phyloP scores from a whole-genome alignment of 2,329 filamentous ascomycete genomes.

The Beauveria brongniartii region DNA sequence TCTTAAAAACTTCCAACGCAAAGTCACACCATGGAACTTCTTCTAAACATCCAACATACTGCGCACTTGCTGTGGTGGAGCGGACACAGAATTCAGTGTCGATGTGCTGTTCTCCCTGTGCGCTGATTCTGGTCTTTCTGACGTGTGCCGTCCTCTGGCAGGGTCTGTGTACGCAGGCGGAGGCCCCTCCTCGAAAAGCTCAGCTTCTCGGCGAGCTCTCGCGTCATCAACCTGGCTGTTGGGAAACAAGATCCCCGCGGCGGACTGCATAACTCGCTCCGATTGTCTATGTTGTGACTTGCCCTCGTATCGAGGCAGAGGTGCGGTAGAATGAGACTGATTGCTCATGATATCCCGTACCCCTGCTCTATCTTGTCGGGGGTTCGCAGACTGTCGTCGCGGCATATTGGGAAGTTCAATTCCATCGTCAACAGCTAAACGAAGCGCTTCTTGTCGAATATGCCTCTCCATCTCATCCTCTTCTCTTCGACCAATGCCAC shows the following conservation, averaged over 20 bases:
- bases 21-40: too few species aligned
- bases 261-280: constrained; percentile 36
- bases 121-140: constrained; percentile 21
- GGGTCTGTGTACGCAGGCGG: constrained; percentile 32
- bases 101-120: constrained; percentile 37
- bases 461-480: constrained; percentile 32
- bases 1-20: background rate
- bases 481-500: constrained; percentile 33
- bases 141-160: constrained; percentile 18
- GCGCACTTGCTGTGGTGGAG: constrained; percentile 44
- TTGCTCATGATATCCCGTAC: constrained; percentile 18
- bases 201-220: constrained; percentile 27
- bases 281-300: constrained; percentile 36
- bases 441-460: constrained; percentile 24
- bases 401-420: constrained; percentile 32
- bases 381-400: constrained; percentile 19
- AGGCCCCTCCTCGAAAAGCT: constrained; percentile 36
- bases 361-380: constrained; percentile 24
- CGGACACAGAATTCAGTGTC: constrained; percentile 37
- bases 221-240: constrained; percentile 23
- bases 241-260: constrained; percentile 42
- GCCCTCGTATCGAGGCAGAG: constrained; percentile 28
- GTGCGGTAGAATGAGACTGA: constrained; percentile 17
- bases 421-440: constrained; percentile 23
- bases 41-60: constrained; percentile 52